These are phyloP conservation scores for Tricholoma bakamatsutake DNA, from an alignment of 768 basidiomycete genomes.

Conservation along the genomic window DNA sequence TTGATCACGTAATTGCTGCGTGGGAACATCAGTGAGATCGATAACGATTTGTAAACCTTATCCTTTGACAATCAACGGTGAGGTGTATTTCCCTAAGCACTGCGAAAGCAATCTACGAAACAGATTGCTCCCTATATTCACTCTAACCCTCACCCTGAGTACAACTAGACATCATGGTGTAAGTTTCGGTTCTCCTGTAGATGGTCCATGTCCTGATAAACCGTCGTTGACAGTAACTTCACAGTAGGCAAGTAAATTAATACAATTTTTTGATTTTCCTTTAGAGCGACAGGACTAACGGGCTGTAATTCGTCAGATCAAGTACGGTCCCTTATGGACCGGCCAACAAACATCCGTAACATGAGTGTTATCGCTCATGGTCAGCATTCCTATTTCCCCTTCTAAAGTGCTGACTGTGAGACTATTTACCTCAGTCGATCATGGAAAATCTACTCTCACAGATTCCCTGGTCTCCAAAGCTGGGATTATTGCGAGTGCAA, in stretches of 20 bases:
- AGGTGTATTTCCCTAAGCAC: not conserved
- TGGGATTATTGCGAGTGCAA: constrained; percentile 93
- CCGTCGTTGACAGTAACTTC: constrained; percentile 64
- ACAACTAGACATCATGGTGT: constrained; percentile 74
- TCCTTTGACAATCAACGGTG: constrained; percentile 31
- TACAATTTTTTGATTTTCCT: constrained; percentile 1
- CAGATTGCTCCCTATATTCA: constrained; percentile 22
- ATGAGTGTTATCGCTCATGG: constrained; percentile 94
- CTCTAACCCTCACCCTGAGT: constrained; percentile 19
- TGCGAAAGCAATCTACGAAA: constrained; percentile 24
- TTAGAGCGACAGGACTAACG: not conserved
- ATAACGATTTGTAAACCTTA: constrained; percentile 26
- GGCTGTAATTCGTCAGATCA: constrained; percentile 49
- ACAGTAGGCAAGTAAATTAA: constrained; percentile 62
- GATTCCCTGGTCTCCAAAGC: constrained; percentile 99
- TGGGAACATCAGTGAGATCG: not conserved
- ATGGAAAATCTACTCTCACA: constrained; percentile 99
- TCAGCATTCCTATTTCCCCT: constrained; percentile 30
- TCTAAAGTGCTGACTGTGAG: constrained; percentile 9
- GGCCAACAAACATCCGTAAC: constrained; percentile 88
- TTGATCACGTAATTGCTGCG: not conserved
- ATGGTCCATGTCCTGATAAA: constrained; percentile 21
- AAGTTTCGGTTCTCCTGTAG: constrained; percentile 31
- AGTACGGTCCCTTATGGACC: constrained; percentile 85
- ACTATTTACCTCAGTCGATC: constrained; percentile 66